A percentile compares a stretch with the other conserved stretches of the same genome.
Evolutionary conservation across 2,329 filamentous ascomycete genomes (phyloP).

Genomic region (Colletotrichum tamarilloi): DNA sequence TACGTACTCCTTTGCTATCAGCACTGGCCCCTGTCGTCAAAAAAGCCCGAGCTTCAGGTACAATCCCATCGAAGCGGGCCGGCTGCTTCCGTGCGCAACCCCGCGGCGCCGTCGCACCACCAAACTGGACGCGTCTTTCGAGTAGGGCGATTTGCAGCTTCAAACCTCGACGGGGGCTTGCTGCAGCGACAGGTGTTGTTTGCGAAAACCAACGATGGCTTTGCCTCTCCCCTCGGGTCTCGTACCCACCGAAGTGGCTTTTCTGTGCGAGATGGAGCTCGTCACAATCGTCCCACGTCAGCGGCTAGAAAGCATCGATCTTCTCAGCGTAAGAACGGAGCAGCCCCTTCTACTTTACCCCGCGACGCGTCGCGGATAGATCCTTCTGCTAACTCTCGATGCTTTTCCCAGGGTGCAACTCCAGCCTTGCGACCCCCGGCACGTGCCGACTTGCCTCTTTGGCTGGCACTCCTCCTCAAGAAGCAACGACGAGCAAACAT

Average conservation of each 20-base stretch:
- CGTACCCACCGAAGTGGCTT: slow-evolving; percentile 88
- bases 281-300: slow-evolving; percentile 94
- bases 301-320: slow-evolving; percentile 83
- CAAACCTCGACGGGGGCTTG: background rate
- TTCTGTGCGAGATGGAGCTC: slow-evolving; percentile 97
- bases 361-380: slow-evolving; percentile 20
- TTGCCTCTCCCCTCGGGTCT: slow-evolving; percentile 66
- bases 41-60: background rate
- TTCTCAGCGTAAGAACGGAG: slow-evolving; percentile 79
- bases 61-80: background rate
- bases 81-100: slow-evolving; percentile 22
- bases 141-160: background rate
- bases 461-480: slow-evolving; percentile 95
- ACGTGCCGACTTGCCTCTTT: slow-evolving; percentile 83
- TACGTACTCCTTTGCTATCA: background rate
- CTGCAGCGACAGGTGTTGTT: background rate
- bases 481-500: slow-evolving; percentile 95
- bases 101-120: slow-evolving; percentile 9
- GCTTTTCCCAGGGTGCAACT: slow-evolving; percentile 74
- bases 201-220: slow-evolving; percentile 52
- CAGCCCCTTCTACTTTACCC: background rate
- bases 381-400: background rate
- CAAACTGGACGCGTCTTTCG: slow-evolving; percentile 3
- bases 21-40: background rate
- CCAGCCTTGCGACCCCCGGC: slow-evolving; percentile 83